Conservation (phyloP, 352 stramenopile species). For the Phytophthora pluvialis region DNA sequence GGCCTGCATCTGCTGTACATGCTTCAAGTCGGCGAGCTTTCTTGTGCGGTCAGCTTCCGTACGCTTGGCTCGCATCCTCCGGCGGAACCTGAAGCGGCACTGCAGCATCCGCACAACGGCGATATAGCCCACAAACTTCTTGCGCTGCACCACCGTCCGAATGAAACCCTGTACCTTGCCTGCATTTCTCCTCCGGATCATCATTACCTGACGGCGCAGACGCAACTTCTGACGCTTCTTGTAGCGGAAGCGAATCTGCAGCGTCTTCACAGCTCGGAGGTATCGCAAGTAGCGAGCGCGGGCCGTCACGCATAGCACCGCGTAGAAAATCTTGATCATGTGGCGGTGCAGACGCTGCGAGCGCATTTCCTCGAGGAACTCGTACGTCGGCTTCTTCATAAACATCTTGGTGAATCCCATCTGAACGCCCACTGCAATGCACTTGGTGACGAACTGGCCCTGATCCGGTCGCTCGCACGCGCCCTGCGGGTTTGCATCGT, state of each 20-base stretch:
- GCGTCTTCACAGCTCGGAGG: constrained; percentile 50
- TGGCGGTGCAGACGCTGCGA: constrained; percentile 65
- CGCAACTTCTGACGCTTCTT: constrained; percentile 47
- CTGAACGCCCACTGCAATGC: constrained; percentile 79
- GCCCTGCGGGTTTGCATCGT: constrained; percentile 82
- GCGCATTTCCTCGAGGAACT: constrained; percentile 92
- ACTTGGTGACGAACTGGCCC: constrained; percentile 65
- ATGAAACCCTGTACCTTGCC: constrained; percentile 62
- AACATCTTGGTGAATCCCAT: constrained; percentile 97
- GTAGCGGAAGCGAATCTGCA: constrained; percentile 73
- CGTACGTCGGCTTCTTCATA: constrained; percentile 91
- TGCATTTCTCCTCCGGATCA: constrained; percentile 49
- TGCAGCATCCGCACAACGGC: constrained; percentile 69
- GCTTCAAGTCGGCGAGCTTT: constrained; percentile 33
- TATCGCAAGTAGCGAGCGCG: constrained; percentile 67
- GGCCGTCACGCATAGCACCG: constrained; percentile 64
- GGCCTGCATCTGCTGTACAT: constrained; percentile 38
- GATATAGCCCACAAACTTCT: constrained; percentile 60
- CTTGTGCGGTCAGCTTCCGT: constrained; percentile 29
- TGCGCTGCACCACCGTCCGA: constrained; percentile 58
- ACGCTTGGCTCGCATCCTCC: constrained; percentile 32
- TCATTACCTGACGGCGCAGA: constrained; percentile 41
- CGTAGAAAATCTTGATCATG: constrained; percentile 80
- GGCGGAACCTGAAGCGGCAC: constrained; percentile 71
- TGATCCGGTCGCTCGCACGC: constrained; percentile 75